phyloP scores from a whole-genome alignment of 768 basidiomycete genomes.

The Cyclocybe cylindracea region DNA sequence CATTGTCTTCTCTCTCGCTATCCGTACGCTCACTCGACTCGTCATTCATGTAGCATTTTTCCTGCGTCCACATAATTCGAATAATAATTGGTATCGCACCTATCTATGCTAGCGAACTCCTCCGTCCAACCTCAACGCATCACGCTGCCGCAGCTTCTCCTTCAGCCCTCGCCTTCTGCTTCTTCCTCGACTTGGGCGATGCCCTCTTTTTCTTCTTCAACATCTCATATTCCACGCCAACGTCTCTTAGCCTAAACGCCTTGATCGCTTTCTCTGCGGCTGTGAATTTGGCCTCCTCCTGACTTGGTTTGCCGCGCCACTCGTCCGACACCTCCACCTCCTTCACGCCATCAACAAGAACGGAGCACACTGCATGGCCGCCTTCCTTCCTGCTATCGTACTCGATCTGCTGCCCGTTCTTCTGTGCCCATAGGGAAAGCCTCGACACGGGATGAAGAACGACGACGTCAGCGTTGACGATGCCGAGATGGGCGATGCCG shows the following conservation, averaged over 20 bases:
- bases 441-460: constrained; percentile 75
- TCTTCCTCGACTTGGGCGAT: constrained; percentile 8
- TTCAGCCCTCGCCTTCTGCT: neutral
- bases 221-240: constrained; percentile 8
- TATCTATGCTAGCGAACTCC: too few species aligned
- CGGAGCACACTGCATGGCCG: constrained; percentile 52
- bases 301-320: constrained; percentile 55
- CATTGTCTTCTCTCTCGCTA: too few species aligned
- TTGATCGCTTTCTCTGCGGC: constrained; percentile 66
- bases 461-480: constrained; percentile 64
- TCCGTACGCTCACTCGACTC: too few species aligned
- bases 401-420: constrained; percentile 43
- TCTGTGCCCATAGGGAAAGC: constrained; percentile 59
- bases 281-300: constrained; percentile 65
- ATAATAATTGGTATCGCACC: too few species aligned
- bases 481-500: constrained; percentile 47
- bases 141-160: too few species aligned
- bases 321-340: constrained; percentile 40
- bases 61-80: too few species aligned
- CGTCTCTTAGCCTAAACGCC: constrained; percentile 39
- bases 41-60: too few species aligned
- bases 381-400: constrained; percentile 45
- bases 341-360: constrained; percentile 51
- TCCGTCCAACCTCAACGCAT: too few species aligned
- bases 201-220: constrained; percentile 15